Percentiles rank a stretch among this genome's conserved stretches.
Conservation (phyloP, 768 basidiomycete species). For the Mycena filopes region DNA sequence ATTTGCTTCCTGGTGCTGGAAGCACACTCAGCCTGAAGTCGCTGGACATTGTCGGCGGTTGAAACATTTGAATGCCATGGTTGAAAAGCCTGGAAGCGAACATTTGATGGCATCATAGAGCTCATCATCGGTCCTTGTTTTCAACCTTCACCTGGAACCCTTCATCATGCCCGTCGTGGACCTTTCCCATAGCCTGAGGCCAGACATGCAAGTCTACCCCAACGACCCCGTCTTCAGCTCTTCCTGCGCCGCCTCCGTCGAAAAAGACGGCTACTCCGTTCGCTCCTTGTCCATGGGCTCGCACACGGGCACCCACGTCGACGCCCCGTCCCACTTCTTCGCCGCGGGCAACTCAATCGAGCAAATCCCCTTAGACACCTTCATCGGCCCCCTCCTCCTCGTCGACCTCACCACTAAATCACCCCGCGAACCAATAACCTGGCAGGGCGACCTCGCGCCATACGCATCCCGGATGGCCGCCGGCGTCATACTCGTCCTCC, state of each 20-base stretch:
- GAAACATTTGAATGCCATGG: too few species aligned
- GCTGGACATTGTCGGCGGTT: too few species aligned
- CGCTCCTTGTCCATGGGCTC: constrained; percentile 67
- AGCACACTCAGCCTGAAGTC: too few species aligned
- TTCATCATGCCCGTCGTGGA: constrained; percentile 52
- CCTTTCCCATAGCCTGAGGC: constrained; percentile 62
- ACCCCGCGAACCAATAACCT: constrained; percentile 61
- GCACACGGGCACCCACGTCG: constrained; percentile 84
- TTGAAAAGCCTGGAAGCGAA: too few species aligned
- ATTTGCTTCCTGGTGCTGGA: too few species aligned
- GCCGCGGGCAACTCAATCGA: constrained; percentile 65
- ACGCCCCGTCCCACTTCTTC: constrained; percentile 81
- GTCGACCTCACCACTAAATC: constrained; percentile 62
- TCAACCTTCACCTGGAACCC: neutral
- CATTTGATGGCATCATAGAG: too few species aligned
- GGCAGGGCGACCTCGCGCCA: constrained; percentile 59
- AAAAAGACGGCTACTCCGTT: constrained; percentile 61
- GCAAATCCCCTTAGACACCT: constrained; percentile 61
- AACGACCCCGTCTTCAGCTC: constrained; percentile 63
- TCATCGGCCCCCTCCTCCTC: constrained; percentile 66
- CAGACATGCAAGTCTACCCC: constrained; percentile 59
- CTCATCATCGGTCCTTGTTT: neutral
- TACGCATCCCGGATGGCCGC: constrained; percentile 49
- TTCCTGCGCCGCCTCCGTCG: constrained; percentile 50
- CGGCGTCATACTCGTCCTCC: constrained; percentile 63